phyloP scores from a whole-genome alignment of 176 grass and related monocot species.

The Bolboschoenus planiculmis region DNA sequence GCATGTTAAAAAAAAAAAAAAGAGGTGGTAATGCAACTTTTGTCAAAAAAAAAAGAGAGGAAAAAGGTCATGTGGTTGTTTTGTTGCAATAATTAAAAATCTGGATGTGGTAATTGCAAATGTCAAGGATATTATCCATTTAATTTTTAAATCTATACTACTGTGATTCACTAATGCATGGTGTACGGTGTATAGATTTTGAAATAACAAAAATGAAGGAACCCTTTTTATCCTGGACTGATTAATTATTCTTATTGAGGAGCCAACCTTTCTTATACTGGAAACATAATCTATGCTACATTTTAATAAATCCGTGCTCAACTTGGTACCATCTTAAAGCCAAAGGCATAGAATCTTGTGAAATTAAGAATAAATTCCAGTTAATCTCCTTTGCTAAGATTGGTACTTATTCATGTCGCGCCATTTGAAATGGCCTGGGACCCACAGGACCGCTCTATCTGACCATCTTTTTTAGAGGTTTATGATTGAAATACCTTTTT shows the following conservation, averaged over 20 bases:
- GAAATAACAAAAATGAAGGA: conserved; percentile 11
- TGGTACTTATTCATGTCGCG: conserved; percentile 71
- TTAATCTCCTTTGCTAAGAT: conserved; percentile 69
- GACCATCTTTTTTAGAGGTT: conserved; percentile 13
- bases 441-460: not conserved
- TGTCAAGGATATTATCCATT: not conserved
- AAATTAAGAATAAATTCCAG: conserved; percentile 52
- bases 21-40: not conserved
- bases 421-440: conserved; percentile 30
- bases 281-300: conserved; percentile 32
- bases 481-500: not conserved
- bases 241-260: conserved; percentile 19
- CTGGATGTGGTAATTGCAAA: not conserved
- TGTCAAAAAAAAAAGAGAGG: not conserved
- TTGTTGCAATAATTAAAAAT: not conserved
- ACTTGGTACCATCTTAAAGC: conserved; percentile 55
- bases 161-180: not conserved
- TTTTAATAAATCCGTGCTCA: conserved; percentile 38
- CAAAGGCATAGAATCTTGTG: conserved; percentile 41
- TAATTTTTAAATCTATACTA: not conserved
- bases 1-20: not conserved
- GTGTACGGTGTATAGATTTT: conserved; percentile 19
- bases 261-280: conserved; percentile 26
- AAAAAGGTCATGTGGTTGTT: not conserved
- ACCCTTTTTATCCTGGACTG: conserved; percentile 17